Base-by-base conservation (phyloP, 202 grass and related monocot genomes). In the Setaria viridis region DNA sequence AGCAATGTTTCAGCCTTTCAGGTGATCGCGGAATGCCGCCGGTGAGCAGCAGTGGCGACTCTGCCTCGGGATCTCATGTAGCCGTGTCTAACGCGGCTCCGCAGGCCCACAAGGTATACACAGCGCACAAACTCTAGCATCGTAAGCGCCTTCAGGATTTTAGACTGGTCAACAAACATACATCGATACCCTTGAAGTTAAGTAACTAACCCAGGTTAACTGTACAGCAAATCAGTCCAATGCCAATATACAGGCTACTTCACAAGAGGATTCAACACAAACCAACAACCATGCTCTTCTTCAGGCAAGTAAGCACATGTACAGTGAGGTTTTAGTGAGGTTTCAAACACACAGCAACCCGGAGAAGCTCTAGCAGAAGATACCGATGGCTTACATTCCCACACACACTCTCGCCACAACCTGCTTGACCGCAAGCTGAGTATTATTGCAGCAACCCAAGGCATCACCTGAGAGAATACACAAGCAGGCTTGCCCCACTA, bases 251-350 rank as follows among this genome's bases (percentile, higher is more conserved):
- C 71, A 77, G 47, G 71, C 39, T 45, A 78, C 50, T 51, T 85
- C 82, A 78, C 72, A 74, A 45, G 57, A 85, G 41, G 13, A 77
- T 78, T 83, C 29, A 84, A 73, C 85, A 82, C 71, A 86, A 86
- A 88, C 65, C 82, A 82, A 63, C 77, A 78, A 35, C 73, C 68
- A 78, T 62, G 47, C 78, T 53, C 63, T 67, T 74, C 84, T 86
- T 51, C 78, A 82, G 45, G 73, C 90, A 88, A 78, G 89, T 82
- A 88, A 88, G 86, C 90, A 88, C 86, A 91, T 91, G 66, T 88
- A 91, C 90, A 91, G 82, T 91, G 89, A 81, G 89, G 88, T 90
- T 83, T 90, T 66, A 83, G 84, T 90, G 88, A 87, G 85, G 85
- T 88, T 85, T 87, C 63, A 30, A 80, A 88, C 90, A 91, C 74